Evolutionary conservation across 1,284 basidiomycete genomes (phyloP), one percentile per base, ranked within the genome.

Genomic region (Vanrija pseudolonga): DNA sequence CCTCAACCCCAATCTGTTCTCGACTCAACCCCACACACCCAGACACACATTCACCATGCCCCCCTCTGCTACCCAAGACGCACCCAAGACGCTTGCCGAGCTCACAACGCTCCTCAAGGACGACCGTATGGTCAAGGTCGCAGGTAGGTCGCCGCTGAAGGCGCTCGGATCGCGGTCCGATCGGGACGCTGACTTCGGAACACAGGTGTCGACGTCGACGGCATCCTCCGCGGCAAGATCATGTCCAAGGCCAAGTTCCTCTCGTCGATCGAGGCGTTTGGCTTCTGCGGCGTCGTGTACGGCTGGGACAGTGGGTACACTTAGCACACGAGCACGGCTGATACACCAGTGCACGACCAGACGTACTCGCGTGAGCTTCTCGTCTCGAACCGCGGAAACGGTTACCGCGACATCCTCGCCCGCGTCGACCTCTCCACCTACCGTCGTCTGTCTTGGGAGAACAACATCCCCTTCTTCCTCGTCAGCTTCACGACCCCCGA

Each of bases 241-340:
- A 92, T 96, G 88, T 89, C 88, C 26, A 96, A 90, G 77, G 81
- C 86, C 51, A 98, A 98, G 77, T 96, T 98, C 69, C 72, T 98
- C 26, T 87, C 86, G 46, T 86, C 89, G 0, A 88, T 82, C n/a
- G 84, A 86, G 55, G 90, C 90, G 0, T 94, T 95, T 72, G 90
- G 90, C 4, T 96, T 95, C 78, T 93, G 90, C 76, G 89, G 88
- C 61, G 90, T 95, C 49, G 84, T 95, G 48, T 96, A 76, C 42
- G 78, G 77, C 3, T 76, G 73, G 78, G 78, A 76, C 53, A 65
- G 72, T 74, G 47, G 47, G 67, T 64, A 20, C 22, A 8, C 45
- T n/a, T 6, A 37, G 28, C 22, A 17, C 5, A n/a, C 18, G 20
- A 44, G 87, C 56, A 66, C 83, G 72, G 6, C 42, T 44, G 40